These are phyloP conservation scores for Podila minutissima DNA, from an alignment of 192 early-diverging fungal species.

Conservation along the genomic window DNA sequence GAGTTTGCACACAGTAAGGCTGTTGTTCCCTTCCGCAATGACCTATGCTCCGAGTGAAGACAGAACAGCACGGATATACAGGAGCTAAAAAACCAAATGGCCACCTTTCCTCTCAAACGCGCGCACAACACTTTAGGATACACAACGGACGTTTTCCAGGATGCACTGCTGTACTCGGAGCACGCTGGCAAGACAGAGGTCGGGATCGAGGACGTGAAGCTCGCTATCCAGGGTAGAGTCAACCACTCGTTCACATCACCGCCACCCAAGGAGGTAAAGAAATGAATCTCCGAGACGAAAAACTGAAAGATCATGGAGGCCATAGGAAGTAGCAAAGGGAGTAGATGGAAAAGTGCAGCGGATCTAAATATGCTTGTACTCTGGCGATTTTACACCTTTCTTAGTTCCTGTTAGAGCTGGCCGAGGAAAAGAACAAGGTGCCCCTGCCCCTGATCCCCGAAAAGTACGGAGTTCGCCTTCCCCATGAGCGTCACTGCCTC, in stretches of 20 bases:
- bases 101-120: not conserved
- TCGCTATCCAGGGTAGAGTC: constrained; percentile 93
- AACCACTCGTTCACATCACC: constrained; percentile 91
- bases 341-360: too few species aligned
- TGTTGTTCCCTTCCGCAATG: not conserved
- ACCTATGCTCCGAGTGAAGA: not conserved
- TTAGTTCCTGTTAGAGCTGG: constrained; percentile 79
- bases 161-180: constrained; percentile 92
- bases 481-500: constrained; percentile 78
- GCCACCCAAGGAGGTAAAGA: constrained; percentile 85
- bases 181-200: constrained; percentile 86
- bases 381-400: not conserved
- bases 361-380: not conserved
- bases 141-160: constrained; percentile 90
- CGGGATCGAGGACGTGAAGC: constrained; percentile 84
- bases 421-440: constrained; percentile 79
- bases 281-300: not conserved
- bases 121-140: constrained; percentile 67
- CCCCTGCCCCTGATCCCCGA: constrained; percentile 82
- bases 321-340: too few species aligned
- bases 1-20: constrained; percentile 89
- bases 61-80: too few species aligned
- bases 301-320: not conserved
- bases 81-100: not conserved
- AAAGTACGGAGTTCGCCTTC: constrained; percentile 81